Conservation (phyloP, 495 filamentous ascomycete genomes). For the Aspergillus hancockii region DNA sequence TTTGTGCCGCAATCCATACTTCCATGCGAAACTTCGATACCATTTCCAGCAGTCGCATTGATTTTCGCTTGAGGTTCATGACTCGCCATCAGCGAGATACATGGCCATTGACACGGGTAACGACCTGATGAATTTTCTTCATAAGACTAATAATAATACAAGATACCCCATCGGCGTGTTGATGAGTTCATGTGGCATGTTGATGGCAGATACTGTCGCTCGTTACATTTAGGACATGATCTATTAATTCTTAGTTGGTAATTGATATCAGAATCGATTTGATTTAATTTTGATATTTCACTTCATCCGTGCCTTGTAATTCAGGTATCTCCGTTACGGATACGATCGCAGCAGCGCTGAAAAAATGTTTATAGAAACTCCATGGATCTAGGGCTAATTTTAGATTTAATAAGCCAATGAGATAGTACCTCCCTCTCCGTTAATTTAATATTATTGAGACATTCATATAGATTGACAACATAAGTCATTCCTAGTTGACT, state of each 20-base stretch:
- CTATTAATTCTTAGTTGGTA: background rate
- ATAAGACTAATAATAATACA: conserved; percentile 4
- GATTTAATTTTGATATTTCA: background rate
- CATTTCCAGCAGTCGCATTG: background rate
- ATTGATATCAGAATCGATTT: background rate
- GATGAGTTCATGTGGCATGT: conserved; percentile 10
- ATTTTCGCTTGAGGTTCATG: conserved; percentile 1
- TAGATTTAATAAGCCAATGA: background rate
- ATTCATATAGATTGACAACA: background rate
- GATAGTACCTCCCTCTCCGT: background rate
- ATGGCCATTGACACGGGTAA: conserved; percentile 11
- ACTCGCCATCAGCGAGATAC: background rate
- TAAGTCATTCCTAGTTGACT: too few species aligned
- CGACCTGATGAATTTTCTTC: conserved; percentile 12
- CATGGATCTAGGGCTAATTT: background rate
- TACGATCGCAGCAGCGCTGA: background rate
- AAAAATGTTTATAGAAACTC: background rate
- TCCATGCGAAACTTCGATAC: background rate
- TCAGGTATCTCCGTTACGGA: background rate
- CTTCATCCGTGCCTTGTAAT: background rate
- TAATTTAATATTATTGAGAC: conserved; percentile 17
- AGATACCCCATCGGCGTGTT: conserved; percentile 18
- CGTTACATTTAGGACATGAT: conserved; percentile 7
- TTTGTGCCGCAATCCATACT: background rate
- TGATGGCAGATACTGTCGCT: conserved; percentile 7